Evolutionary conservation across 2,329 filamentous ascomycete species (phyloP).

Genomic region (Aspergillus proliferans): DNA sequence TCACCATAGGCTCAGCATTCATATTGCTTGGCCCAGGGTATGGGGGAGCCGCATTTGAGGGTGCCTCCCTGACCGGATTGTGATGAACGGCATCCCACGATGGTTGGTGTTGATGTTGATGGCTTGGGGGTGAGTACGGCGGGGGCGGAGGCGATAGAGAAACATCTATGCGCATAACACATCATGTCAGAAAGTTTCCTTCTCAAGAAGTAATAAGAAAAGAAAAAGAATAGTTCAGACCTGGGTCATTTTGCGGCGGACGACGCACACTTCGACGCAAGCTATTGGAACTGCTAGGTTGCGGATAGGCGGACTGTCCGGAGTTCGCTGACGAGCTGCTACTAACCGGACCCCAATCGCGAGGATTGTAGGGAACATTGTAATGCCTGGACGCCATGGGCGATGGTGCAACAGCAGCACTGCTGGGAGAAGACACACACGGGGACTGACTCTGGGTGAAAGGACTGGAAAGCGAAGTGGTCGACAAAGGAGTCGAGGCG

Average conservation of each 20-base stretch:
- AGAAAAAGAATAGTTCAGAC: conserved; percentile 11
- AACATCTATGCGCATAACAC: conserved; percentile 15
- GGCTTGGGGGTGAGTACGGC: conserved; percentile 34
- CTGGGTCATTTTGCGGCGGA: conserved; percentile 24
- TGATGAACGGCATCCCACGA: conserved; percentile 10
- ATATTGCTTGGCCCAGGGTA: conserved; percentile 11
- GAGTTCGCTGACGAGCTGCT: conserved; percentile 16
- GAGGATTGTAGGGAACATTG: conserved; percentile 44
- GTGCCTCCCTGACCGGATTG: conserved; percentile 3
- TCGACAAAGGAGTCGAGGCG: conserved; percentile 35
- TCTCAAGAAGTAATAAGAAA: background rate
- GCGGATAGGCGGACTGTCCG: conserved; percentile 23
- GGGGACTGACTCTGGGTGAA: conserved; percentile 36
- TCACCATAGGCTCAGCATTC: conserved; percentile 14
- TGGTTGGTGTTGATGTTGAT: conserved; percentile 12
- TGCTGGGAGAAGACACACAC: conserved; percentile 31
- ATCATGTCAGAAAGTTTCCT: conserved; percentile 4
- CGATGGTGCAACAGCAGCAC: conserved; percentile 31
- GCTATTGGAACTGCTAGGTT: conserved; percentile 13
- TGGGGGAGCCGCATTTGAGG: conserved; percentile 11
- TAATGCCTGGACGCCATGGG: conserved; percentile 42
- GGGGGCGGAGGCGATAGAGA: conserved; percentile 31
- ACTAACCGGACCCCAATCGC: conserved; percentile 42
- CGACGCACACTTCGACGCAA: conserved; percentile 23
- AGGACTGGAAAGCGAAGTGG: conserved; percentile 40